These are phyloP conservation scores for Symmetrospora coprosmae DNA, from an alignment of 768 basidiomycete genomes.

Conservation along the genomic window DNA sequence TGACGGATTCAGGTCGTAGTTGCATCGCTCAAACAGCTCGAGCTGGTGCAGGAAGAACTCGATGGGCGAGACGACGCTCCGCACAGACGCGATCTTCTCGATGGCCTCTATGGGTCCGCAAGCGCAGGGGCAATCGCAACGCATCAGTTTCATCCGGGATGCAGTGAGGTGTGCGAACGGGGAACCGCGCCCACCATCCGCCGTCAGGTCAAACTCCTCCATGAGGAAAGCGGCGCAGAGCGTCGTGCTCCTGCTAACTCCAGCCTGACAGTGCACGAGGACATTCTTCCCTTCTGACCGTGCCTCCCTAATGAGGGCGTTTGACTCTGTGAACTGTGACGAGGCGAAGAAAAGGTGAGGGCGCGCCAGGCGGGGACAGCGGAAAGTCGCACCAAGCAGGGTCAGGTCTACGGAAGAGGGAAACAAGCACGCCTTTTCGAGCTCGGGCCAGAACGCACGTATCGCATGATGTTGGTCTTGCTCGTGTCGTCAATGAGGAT, in stretches of 20 bases:
- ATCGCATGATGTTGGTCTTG: slow-evolving; percentile 30
- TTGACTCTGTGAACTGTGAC: slow-evolving; percentile 19
- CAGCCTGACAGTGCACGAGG: slow-evolving; percentile 34
- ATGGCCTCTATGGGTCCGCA: slow-evolving; percentile 27
- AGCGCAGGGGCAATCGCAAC: too few relatives aligned
- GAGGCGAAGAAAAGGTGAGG: too few relatives aligned
- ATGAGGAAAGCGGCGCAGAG: slow-evolving; percentile 32
- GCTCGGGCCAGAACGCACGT: too few relatives aligned
- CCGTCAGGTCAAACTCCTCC: slow-evolving; percentile 27
- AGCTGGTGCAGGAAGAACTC: slow-evolving; percentile 33
- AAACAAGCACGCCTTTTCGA: too few relatives aligned
- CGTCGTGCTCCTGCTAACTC: slow-evolving; percentile 31
- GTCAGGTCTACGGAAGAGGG: too few relatives aligned
- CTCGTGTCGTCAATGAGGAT: slow-evolving; percentile 30
- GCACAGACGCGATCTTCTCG: slow-evolving; percentile 23
- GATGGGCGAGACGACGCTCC: slow-evolving; percentile 29
- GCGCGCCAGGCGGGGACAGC: too few relatives aligned
- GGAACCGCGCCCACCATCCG: slow-evolving; percentile 24
- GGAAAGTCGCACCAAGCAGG: too few relatives aligned
- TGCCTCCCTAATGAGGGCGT: slow-evolving; percentile 25
- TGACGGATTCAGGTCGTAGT: slow-evolving; percentile 31
- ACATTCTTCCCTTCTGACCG: slow-evolving; percentile 19
- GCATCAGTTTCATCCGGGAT: background rate
- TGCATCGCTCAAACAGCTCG: slow-evolving; percentile 32
- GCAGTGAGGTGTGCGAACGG: background rate